These are phyloP conservation scores for Microsporum ferrugineum DNA, from an alignment of 2,329 filamentous ascomycete genomes.

Conservation along the genomic window DNA sequence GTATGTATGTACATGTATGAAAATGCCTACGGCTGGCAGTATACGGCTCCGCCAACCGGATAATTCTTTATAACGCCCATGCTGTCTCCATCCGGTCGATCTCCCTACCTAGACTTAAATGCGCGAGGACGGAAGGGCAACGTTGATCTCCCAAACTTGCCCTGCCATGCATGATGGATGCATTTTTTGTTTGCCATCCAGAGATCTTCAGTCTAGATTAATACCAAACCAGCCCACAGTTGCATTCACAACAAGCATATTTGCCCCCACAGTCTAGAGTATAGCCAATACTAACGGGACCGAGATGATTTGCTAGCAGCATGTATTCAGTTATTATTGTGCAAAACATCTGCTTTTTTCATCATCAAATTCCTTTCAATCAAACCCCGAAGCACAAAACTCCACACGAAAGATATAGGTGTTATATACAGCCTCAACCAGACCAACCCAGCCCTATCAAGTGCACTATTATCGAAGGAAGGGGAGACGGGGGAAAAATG, in stretches of 20 bases:
- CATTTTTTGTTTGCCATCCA: background rate
- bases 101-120: too few relatives aligned
- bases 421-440: slow-evolving; percentile 1
- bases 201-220: background rate
- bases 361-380: background rate
- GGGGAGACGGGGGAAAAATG: background rate
- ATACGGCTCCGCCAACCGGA: too few relatives aligned
- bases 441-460: background rate
- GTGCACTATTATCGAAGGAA: background rate
- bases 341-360: background rate
- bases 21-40: too few relatives aligned
- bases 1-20: background rate
- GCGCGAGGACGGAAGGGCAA: background rate
- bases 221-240: background rate
- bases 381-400: slow-evolving; percentile 1
- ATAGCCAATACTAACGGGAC: background rate
- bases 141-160: background rate
- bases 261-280: background rate
- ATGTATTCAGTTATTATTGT: background rate
- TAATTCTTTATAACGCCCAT: too few relatives aligned
- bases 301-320: background rate
- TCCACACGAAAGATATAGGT: background rate
- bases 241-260: background rate
- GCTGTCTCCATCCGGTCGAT: too few relatives aligned
- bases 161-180: background rate